phyloP scores from a whole-genome alignment of 2,329 filamentous ascomycete genomes.

The Metarhizium guizhouense region DNA sequence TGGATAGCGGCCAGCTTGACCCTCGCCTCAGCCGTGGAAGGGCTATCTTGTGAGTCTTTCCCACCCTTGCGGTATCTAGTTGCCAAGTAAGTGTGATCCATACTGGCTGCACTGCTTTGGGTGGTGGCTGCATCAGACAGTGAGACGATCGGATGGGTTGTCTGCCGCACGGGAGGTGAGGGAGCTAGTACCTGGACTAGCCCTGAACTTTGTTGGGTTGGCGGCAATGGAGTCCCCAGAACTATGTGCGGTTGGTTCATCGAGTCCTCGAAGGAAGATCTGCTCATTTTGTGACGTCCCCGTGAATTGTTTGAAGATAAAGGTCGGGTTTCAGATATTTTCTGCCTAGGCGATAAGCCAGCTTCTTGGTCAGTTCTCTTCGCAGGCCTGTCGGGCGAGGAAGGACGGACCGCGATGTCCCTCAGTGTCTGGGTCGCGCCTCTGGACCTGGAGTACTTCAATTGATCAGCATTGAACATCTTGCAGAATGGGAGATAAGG shows the following conservation, averaged over 20 bases:
- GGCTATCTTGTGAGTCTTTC: conserved; percentile 7
- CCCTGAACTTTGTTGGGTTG: background rate
- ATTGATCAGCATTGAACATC: too few relatives aligned
- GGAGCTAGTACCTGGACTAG: conserved; percentile 3
- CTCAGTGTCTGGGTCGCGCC: background rate
- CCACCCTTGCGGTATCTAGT: conserved; percentile 3
- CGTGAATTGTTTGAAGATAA: too few relatives aligned
- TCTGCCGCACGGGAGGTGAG: conserved; percentile 3
- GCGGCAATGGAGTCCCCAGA: conserved; percentile 1
- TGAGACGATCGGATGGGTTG: conserved; percentile 2
- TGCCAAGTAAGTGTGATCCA: conserved; percentile 3
- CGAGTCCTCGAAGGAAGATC: background rate
- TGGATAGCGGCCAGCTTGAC: conserved; percentile 1
- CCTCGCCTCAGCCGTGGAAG: conserved; percentile 6
- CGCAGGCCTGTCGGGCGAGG: background rate
- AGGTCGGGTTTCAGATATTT: background rate
- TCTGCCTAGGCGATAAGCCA: background rate
- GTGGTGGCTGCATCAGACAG: background rate
- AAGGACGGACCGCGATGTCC: too few relatives aligned
- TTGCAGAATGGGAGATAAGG: too few relatives aligned
- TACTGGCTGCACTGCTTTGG: conserved; percentile 1
- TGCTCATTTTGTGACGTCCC: background rate
- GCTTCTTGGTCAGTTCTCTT: conserved; percentile 1
- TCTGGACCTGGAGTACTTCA: too few relatives aligned
- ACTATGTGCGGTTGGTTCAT: background rate